phyloP scores from a whole-genome alignment of 345 rosid genomes.

The Raphanus sativus region DNA sequence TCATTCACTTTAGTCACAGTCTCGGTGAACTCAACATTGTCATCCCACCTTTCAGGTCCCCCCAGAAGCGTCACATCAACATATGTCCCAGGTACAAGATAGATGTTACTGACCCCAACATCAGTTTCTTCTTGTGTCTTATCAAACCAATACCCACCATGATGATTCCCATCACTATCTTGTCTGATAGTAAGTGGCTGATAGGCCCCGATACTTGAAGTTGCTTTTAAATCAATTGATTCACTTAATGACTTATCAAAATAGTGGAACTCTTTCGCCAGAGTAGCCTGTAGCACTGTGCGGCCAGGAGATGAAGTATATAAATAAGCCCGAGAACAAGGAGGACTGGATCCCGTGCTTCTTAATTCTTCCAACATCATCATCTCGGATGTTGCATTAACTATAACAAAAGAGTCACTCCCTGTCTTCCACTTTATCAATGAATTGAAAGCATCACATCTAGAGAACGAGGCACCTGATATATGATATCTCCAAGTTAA shows the following conservation, averaged over 20 bases:
- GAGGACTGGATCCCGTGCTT: conserved; percentile 50
- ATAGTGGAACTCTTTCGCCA: conserved; percentile 58
- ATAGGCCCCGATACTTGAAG: conserved; percentile 74
- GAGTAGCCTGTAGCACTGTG: conserved; percentile 73
- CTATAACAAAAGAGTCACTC: conserved; percentile 62
- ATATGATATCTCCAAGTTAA: conserved; percentile 18
- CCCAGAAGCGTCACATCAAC: conserved; percentile 69
- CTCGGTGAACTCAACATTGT: conserved; percentile 55
- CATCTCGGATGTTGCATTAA: conserved; percentile 54
- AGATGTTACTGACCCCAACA: conserved; percentile 52
- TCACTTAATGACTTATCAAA: conserved; percentile 56
- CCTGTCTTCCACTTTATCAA: conserved; percentile 72
- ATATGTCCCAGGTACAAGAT: conserved; percentile 85
- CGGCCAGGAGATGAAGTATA: conserved; percentile 74
- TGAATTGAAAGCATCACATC: conserved; percentile 78
- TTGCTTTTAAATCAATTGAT: conserved; percentile 60
- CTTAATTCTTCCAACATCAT: conserved; percentile 42
- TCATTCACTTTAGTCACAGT: conserved; percentile 53
- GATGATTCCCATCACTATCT: conserved; percentile 70
- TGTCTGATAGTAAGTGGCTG: conserved; percentile 65
- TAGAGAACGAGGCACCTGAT: conserved; percentile 72
- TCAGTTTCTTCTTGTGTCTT: conserved; percentile 44
- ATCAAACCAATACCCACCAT: conserved; percentile 87
- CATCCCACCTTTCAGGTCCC: conserved; percentile 88
- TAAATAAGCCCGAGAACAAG: conserved; percentile 69